Evolutionary conservation across 1,284 basidiomycete species (phyloP), one percentile per base, ranked within the genome.

Genomic region (Trichosporon sp.): DNA sequence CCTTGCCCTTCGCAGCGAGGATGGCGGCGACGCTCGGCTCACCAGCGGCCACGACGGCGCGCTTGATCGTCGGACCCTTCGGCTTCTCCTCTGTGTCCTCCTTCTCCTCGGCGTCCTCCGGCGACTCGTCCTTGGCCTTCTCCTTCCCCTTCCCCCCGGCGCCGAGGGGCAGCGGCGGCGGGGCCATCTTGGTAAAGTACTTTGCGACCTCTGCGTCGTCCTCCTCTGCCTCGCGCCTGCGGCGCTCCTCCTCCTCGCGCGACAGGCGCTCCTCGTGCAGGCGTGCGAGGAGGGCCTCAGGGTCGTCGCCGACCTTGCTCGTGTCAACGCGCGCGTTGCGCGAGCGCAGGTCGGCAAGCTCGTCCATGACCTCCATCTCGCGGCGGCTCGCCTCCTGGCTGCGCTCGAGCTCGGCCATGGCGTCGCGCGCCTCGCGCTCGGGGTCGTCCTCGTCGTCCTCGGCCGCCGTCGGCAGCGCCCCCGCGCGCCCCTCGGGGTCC

Each of bases 331-430:
- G 87, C 0, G 97, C 94, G 81, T 99, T 99, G 44, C 93, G 87
- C 66, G 79, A 77, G 25, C 82, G 87, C 73, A 99, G 92, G 78
- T 98, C 96, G 78, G 98, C 94, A 68, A 99, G 85, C 27, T 94
- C 93, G 82, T 99, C 96, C 75, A 98, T 87, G 68, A 97, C 91
- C 78, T 99, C 97, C 96, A 99, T 99, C 85, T 99, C 97, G 68
- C 95, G 88, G 82, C 96, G 93, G 38, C 92, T 92, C 82, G 96
- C 93, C 64, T 90, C 86, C 62, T 93, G 95, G 65, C 92, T 89
- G 78, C 92, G 92, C 86, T 99, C 97, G 32, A 99, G 86, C 32
- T 89, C 92, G 77, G 95, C 94, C 97, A 99, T 99, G 4, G 95
- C 94, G 78, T 99, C 96, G 77, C 92, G 78, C 64, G 75, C 76